Evolutionary conservation across 2,329 filamentous ascomycete species (phyloP), one percentile per base, ranked within the genome.

Genomic region (Sporothrix variecibatus): DNA sequence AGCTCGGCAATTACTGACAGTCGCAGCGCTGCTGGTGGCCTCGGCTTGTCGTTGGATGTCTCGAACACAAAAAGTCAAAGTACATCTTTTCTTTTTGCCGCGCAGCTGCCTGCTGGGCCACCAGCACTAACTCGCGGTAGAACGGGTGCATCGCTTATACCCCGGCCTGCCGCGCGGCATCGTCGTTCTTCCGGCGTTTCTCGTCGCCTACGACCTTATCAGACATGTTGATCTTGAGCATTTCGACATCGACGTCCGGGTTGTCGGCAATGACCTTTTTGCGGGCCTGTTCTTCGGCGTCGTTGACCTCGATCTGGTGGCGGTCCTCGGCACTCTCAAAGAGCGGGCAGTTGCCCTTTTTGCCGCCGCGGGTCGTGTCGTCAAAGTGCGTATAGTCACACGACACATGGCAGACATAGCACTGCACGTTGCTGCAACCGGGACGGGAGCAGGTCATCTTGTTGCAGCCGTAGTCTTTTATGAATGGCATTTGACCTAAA

Each of bases 401-500:
- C 1, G 88, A 88, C 78, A 91, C 85, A 28, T 90, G 90, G 82
- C 94, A 97, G 58, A 94, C 86, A 78, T 94, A 94, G 79, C 91
- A 92, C 76, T 90, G 88, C 0, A 87, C 78, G 62, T 89, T 87
- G 2, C 73, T 5, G 75, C 89, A 91, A 1, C 82, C 82, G 56
- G 79, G 70, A n/a, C 87, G 86, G 0, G 88, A 84, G 80, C 94
- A 97, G 0, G 81, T 86, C 88, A 97, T 93, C 82, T 95, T 95
- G 83, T 97, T 97, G 83, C 94, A 97, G 2, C 94, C 94, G 43
- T 84, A 81, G 49, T 91, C 88, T 80, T 97, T 97, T 80, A 97
- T 87, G 78, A 95, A 96, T 0, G 91, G 89, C n/a, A 89, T 88
- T n/a, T 86, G 84, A 82, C 92, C 86, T 87, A 68, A 2, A 7